Conservation (phyloP, 768 basidiomycete genomes). For the Termitomyces sp. region DNA sequence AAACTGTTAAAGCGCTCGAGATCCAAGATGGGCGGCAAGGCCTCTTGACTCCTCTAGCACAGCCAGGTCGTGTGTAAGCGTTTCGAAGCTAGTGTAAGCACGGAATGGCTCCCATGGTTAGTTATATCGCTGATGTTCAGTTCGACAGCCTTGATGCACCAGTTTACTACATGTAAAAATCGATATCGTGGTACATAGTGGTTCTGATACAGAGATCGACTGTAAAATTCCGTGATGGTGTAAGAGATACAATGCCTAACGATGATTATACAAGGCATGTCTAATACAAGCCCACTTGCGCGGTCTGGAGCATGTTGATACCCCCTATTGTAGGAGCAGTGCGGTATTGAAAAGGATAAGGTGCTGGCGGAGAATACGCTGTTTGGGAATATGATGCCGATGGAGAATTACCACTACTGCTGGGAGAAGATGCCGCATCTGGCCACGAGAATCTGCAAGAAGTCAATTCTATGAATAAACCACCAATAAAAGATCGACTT, state of each 20-base stretch:
- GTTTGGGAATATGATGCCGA: constrained; percentile 5
- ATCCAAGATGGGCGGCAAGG: not conserved
- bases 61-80: not conserved
- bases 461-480: not conserved
- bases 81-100: not conserved
- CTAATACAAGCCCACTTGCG: constrained; percentile 12
- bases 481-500: constrained; percentile 5
- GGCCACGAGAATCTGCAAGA: constrained; percentile 25
- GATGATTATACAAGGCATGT: not conserved
- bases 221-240: not conserved
- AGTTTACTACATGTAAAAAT: not conserved
- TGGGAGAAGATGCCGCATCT: constrained; percentile 21
- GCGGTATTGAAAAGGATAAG: constrained; percentile 11
- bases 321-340: constrained; percentile 8
- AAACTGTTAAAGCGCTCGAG: not conserved
- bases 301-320: constrained; percentile 12
- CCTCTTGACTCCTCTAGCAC: not conserved
- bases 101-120: not conserved
- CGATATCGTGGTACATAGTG: not conserved
- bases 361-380: constrained; percentile 1
- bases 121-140: not conserved
- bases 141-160: not conserved
- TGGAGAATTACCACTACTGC: constrained; percentile 17
- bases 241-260: not conserved
- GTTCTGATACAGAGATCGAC: not conserved